These are phyloP conservation scores for Starmerella ratchasimensis DNA, from an alignment of 805 yeast genomes.

Conservation along the genomic window DNA sequence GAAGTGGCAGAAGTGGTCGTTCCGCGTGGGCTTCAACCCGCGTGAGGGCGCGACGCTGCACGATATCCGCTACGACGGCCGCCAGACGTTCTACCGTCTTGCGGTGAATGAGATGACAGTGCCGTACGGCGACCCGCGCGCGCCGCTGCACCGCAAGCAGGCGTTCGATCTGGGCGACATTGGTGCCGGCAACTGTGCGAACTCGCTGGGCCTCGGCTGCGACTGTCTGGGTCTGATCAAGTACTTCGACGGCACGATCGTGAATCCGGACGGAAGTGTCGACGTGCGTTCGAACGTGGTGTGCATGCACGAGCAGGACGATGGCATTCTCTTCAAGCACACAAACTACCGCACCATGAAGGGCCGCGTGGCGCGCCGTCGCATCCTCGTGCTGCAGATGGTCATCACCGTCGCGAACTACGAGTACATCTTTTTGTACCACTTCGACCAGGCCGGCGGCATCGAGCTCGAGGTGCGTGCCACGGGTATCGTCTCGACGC, in stretches of 20 bases:
- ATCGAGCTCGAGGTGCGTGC: conserved; percentile 70
- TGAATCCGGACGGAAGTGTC: conserved; percentile 48
- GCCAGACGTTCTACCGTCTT: conserved; percentile 60
- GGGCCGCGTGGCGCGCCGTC: conserved; percentile 60
- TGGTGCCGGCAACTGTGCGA: conserved; percentile 65
- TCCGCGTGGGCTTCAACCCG: conserved; percentile 51
- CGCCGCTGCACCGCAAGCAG: conserved; percentile 73
- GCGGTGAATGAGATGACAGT: conserved; percentile 75
- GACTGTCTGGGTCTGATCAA: conserved; percentile 71
- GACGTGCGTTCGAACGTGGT: conserved; percentile 52
- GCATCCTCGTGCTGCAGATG: conserved; percentile 67
- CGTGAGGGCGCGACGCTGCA: conserved; percentile 71
- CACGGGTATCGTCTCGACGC: conserved; percentile 73
- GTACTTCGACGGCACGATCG: conserved; percentile 50
- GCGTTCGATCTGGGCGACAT: conserved; percentile 77
- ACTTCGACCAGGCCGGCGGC: conserved; percentile 66
- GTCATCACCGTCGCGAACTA: conserved; percentile 77
- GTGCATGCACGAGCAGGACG: conserved; percentile 77
- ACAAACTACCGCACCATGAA: conserved; percentile 63
- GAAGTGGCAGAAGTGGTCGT: conserved; percentile 75
- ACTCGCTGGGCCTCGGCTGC: conserved; percentile 58
- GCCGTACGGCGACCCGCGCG: conserved; percentile 73
- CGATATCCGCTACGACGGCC: conserved; percentile 61
- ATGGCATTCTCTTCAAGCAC: conserved; percentile 66
- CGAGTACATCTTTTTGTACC: conserved; percentile 59